Percentiles rank a stretch among this genome's conserved stretches.
Conservation (phyloP, 495 filamentous ascomycete genomes). For the Hypoxylon subgilvum region DNA sequence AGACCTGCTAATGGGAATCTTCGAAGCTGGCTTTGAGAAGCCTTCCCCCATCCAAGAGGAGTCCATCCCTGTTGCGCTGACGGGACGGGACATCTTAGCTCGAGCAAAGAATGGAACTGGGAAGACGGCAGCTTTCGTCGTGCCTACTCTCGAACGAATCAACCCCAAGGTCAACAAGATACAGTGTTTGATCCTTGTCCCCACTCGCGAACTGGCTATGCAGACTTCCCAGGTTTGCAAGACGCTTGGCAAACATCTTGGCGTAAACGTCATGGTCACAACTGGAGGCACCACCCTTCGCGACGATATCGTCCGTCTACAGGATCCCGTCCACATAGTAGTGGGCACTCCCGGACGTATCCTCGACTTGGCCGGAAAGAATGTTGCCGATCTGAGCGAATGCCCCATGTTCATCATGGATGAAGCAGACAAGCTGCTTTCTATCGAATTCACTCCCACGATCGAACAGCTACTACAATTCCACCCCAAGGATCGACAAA, state of each 20-base stretch:
- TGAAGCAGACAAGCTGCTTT: constrained; percentile 96
- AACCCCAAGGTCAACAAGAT: constrained; percentile 95
- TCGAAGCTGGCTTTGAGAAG: constrained; percentile 98
- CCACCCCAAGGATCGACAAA: constrained; percentile 93
- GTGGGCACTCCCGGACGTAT: constrained; percentile 97
- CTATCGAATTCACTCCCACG: constrained; percentile 93
- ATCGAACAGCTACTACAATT: constrained; percentile 94
- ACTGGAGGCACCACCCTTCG: constrained; percentile 93
- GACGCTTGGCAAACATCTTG: constrained; percentile 93
- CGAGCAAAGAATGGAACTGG: constrained; percentile 98
- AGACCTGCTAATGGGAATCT: constrained; percentile 96
- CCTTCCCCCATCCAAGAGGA: constrained; percentile 99
- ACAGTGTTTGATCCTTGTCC: constrained; percentile 93
- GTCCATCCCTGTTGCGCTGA: constrained; percentile 93
- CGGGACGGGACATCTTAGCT: constrained; percentile 92
- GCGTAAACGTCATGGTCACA: constrained; percentile 98
- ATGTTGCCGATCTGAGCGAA: constrained; percentile 92
- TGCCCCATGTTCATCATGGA: constrained; percentile 99
- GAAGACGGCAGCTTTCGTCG: constrained; percentile 97
- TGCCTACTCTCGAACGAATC: constrained; percentile 92
- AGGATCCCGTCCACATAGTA: constrained; percentile 94
- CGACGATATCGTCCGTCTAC: constrained; percentile 94
- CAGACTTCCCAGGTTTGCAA: constrained; percentile 99
- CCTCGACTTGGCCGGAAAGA: constrained; percentile 91
- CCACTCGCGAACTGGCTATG: constrained; percentile 95